Evolutionary conservation across 2,329 filamentous ascomycete species (phyloP), one percentile per base, ranked within the genome.

Genomic region (Diatrype stigma): DNA sequence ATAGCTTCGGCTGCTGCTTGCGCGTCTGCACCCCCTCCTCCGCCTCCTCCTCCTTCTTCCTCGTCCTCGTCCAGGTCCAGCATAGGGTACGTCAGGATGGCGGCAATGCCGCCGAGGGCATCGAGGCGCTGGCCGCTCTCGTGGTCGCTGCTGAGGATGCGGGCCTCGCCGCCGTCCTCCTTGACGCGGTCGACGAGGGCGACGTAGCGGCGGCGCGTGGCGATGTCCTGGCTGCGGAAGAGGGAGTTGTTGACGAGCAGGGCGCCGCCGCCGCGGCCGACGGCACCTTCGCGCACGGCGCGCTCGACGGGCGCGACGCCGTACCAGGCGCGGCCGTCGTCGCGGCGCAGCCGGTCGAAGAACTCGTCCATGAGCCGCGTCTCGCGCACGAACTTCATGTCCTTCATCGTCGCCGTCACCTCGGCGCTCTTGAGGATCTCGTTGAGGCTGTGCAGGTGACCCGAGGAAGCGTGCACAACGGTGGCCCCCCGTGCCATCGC

Each of bases 271-370:
- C 92, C 90, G 14, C 87, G 80, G 1, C 92, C 92, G 0, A 97
- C 90, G 0, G 92, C 94, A 1, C 93, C 93, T 60, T 94, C 89
- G 11, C 85, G 84, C 3, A 96, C 86, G 0, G 93, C 93, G 54
- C 81, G 82, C 64, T 90, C 85, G 2, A 96, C 91, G 48, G 96
- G 90, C 14, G 78, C 80, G 0, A 87, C 82, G 0, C 94, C 94
- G 69, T 99, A 99, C 80, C 92, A 96, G 2, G 92, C 93, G 51
- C 88, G 82, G 2, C 89, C 89, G 58, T 96, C 92, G 56, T 97
- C 92, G 53, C 83, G 82, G 47, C 92, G 85, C 52, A 99, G 75
- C 54, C 89, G 76, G 0, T 85, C 80, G 60, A 88, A 84, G 65
- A 97, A 91, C 42, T 85, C 82, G 62, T 97, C 91, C 84, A 99